phyloP scores from a whole-genome alignment of 306 rosid genomes.

The Rosa multiflora region DNA sequence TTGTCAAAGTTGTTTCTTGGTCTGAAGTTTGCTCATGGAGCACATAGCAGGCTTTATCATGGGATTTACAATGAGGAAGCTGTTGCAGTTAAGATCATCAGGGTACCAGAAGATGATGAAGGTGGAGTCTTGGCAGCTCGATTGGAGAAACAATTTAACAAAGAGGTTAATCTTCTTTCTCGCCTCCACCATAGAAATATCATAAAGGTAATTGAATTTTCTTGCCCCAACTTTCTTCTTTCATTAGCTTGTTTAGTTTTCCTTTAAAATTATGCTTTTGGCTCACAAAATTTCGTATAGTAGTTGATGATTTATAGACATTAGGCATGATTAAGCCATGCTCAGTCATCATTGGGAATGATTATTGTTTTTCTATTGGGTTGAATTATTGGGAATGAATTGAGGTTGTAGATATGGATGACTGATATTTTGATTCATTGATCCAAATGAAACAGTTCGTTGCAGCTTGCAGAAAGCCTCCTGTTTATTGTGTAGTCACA shows the following conservation, averaged over 20 bases:
- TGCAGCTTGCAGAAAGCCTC: conserved; percentile 86
- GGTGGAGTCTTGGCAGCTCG: conserved; percentile 54
- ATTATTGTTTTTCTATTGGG: background rate
- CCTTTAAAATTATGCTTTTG: conserved; percentile 4
- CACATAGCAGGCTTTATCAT: conserved; percentile 90
- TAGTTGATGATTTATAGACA: background rate
- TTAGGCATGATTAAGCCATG: background rate
- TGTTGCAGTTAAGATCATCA: conserved; percentile 85
- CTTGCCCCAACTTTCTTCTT: conserved; percentile 4
- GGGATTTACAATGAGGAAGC: conserved; percentile 71
- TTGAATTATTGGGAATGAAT: background rate
- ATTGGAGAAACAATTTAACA: conserved; percentile 71
- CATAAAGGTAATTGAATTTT: conserved; percentile 57
- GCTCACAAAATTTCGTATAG: background rate
- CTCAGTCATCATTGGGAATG: background rate
- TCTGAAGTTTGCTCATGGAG: conserved; percentile 92
- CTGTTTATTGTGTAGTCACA: conserved; percentile 76
- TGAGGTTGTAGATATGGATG: conserved; percentile 13
- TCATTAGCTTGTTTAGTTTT: background rate
- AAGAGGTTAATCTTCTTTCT: conserved; percentile 81
- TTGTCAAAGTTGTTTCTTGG: conserved; percentile 79
- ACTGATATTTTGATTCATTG: conserved; percentile 34
- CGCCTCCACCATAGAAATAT: conserved; percentile 77
- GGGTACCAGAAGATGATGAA: conserved; percentile 78
- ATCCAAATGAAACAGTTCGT: conserved; percentile 55